phyloP scores from a whole-genome alignment of 805 yeast species.

The Ogataea ramenticola region DNA sequence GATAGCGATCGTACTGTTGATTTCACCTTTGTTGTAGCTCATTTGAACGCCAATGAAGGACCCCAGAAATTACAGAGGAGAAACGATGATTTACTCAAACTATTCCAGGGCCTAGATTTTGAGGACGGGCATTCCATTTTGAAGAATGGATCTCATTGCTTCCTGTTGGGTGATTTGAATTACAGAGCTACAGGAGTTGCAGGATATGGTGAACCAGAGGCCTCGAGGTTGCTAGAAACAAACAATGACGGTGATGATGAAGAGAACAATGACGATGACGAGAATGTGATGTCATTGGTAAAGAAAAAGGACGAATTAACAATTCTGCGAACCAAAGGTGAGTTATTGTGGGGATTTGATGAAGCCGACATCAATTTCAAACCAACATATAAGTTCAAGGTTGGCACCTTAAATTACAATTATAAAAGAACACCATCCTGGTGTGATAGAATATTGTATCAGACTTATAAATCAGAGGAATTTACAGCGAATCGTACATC shows the following conservation, averaged over 20 bases:
- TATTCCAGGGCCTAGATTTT: constrained; percentile 50
- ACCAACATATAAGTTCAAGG: constrained; percentile 73
- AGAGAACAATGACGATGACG: not conserved
- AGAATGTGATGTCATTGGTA: not conserved
- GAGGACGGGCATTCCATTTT: constrained; percentile 48
- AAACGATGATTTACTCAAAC: constrained; percentile 40
- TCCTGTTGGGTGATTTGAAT: constrained; percentile 82
- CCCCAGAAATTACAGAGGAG: constrained; percentile 36
- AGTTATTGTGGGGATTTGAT: constrained; percentile 51
- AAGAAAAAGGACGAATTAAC: constrained; percentile 41
- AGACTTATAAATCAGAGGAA: constrained; percentile 29
- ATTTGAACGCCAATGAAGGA: constrained; percentile 78
- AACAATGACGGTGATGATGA: not conserved
- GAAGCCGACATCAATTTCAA: constrained; percentile 61
- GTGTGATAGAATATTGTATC: constrained; percentile 80
- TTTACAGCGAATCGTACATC: not conserved
- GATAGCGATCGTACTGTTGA: constrained; percentile 14
- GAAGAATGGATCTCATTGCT: constrained; percentile 49
- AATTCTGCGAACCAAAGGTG: constrained; percentile 30
- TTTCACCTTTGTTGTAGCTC: constrained; percentile 62
- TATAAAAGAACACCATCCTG: constrained; percentile 69
- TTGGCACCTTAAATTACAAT: constrained; percentile 41
- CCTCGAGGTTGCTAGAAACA: constrained; percentile 4
- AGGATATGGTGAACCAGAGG: too few relatives aligned
- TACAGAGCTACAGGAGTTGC: constrained; percentile 44